Evolutionary conservation across 768 basidiomycete genomes (phyloP), one percentile per base, ranked within the genome.

Genomic region (Boletus pseudopeckii): DNA sequence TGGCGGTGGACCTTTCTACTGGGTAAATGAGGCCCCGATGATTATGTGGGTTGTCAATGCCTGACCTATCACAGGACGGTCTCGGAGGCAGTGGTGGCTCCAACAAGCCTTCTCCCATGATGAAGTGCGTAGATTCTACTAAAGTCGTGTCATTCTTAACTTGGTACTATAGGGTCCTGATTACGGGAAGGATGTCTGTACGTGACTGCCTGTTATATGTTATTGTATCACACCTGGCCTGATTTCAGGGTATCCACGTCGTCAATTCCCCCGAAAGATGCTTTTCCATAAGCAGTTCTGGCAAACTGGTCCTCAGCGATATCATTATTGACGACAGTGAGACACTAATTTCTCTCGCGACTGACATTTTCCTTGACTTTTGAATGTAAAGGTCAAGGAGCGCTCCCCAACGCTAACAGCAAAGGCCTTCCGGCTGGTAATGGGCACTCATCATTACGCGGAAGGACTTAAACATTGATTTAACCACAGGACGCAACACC

Each of bases 281-380:
- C 41, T 69, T 73, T 58, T 46, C 69, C 30, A 55, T 76, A 40
- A 55, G 44, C 18, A 71, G 70, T 61, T 28, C 45, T 38, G 68
- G 58, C 13, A 45, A 64, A 0, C 48, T 74, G 69, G 62, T 74
- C 15, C 78, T 88, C 63, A 73, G 75, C 2, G 64, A 70, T 37
- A 64, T 81, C 24, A 75, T 63, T 17, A 75, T 87, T 51, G 83
- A 86, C 55, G 73, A 86, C 55, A 81, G 84, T 85, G 45, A 57
- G 78, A 61, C 6, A 28, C 5, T 14, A n/a, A 15, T 45, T 22
- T 45, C 7, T 10, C 6, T 36, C 24, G 8, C 18, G 11, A 18
- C 26, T 22, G 18, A 3, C n/a, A 5, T 15, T 20, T 43, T 45
- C 13, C 42, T 53, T 24, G 7, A 39, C 26, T 9, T 24, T 47